Conservation (phyloP, 1,284 basidiomycete genomes). For the Pholiota adiposa region DNA sequence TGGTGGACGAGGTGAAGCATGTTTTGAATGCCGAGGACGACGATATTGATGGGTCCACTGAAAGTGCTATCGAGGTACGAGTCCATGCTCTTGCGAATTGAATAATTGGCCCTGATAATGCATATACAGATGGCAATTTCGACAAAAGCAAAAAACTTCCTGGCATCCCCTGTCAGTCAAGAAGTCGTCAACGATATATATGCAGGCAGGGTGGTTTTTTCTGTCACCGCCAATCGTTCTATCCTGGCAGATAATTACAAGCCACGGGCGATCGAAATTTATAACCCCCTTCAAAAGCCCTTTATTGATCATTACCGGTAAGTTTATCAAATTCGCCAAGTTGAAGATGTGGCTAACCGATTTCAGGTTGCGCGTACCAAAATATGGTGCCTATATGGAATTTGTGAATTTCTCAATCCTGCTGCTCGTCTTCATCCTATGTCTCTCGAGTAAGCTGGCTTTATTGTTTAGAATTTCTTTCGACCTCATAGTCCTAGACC, state of each 20-base stretch:
- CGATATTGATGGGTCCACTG: conserved; percentile 59
- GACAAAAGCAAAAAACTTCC: conserved; percentile 78
- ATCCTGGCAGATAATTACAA: conserved; percentile 89
- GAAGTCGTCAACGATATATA: conserved; percentile 85
- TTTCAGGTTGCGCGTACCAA: conserved; percentile 76
- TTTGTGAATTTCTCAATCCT: conserved; percentile 77
- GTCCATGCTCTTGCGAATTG: background rate
- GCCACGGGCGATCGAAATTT: conserved; percentile 72
- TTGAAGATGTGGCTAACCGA: background rate
- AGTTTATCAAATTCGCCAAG: conserved; percentile 13
- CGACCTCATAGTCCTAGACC: conserved; percentile 46
- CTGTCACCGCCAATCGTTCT: conserved; percentile 66
- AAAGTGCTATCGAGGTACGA: conserved; percentile 81
- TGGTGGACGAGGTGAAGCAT: conserved; percentile 65
- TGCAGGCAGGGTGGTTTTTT: conserved; percentile 71
- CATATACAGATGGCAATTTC: conserved; percentile 78
- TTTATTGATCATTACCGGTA: conserved; percentile 85
- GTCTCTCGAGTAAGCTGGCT: conserved; percentile 61
- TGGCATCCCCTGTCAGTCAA: conserved; percentile 81
- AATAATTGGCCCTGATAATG: background rate
- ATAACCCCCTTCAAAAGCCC: conserved; percentile 72
- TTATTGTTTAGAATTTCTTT: conserved; percentile 2
- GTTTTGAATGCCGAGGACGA: conserved; percentile 52
- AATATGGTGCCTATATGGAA: conserved; percentile 80
- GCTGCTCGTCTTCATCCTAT: conserved; percentile 74